Conservation (phyloP, 257 asterid species). For the Ajuga chamaepitys region DNA sequence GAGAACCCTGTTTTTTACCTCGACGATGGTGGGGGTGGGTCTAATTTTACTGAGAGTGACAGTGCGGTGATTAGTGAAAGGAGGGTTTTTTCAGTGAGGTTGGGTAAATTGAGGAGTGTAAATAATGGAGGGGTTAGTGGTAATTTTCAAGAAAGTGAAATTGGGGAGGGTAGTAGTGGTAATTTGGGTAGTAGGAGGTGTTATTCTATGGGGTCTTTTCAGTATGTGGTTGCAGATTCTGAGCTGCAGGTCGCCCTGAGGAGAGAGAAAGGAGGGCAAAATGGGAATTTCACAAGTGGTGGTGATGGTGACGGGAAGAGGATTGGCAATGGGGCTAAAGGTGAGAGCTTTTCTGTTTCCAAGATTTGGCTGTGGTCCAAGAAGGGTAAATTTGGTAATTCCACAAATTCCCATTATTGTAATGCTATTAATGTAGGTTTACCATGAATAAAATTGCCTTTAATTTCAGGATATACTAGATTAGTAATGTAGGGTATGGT, state of each 20-base stretch:
- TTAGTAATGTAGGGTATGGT: no score
- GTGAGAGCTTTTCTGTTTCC: conserved; percentile 96
- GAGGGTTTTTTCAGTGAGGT: conserved; percentile 85
- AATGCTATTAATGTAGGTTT: conserved; percentile 34
- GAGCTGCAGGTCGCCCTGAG: conserved; percentile 70
- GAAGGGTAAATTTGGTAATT: conserved; percentile 54
- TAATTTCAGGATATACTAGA: not conserved
- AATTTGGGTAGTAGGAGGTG: conserved; percentile 83
- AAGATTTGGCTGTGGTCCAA: conserved; percentile 97
- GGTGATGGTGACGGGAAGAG: conserved; percentile 45
- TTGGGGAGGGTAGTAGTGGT: conserved; percentile 68
- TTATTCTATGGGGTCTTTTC: conserved; percentile 90
- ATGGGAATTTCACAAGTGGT: conserved; percentile 41
- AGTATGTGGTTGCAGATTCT: conserved; percentile 84
- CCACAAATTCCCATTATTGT: conserved; percentile 32
- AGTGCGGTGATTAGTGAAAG: conserved; percentile 35
- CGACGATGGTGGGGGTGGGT: conserved; percentile 38
- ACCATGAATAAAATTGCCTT: conserved; percentile 26
- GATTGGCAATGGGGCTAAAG: conserved; percentile 62
- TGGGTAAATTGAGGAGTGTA: conserved; percentile 60
- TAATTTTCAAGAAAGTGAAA: conserved; percentile 33
- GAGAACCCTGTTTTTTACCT: conserved; percentile 57
- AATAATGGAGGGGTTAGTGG: conserved; percentile 22
- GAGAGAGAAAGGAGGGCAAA: conserved; percentile 25
- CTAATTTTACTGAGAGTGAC: no score